Conservation (phyloP, 2,329 filamentous ascomycete species). For the Tetracladium maxilliforme region DNA sequence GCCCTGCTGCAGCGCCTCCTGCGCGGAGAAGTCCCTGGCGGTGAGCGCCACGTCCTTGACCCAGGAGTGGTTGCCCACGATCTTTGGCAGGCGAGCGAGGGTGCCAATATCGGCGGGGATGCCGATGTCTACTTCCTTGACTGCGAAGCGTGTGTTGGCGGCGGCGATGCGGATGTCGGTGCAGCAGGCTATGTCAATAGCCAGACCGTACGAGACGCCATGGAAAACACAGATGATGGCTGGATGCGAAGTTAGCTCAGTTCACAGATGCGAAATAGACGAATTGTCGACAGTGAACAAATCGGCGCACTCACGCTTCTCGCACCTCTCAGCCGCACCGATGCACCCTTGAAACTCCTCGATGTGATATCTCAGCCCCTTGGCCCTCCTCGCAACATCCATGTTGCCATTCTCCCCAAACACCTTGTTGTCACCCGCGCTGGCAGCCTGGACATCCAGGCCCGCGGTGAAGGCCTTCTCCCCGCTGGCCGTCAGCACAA, state of each 20-base stretch:
- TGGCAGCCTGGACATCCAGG: constrained; percentile 65
- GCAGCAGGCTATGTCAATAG: constrained; percentile 57
- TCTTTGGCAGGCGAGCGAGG: constrained; percentile 56
- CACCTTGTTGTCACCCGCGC: constrained; percentile 29
- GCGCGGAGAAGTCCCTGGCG: constrained; percentile 52
- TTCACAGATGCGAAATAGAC: neutral
- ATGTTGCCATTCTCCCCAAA: constrained; percentile 10
- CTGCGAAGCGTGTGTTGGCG: constrained; percentile 43
- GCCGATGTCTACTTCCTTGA: constrained; percentile 76
- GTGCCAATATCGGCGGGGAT: constrained; percentile 70
- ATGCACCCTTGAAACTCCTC: constrained; percentile 71
- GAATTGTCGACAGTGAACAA: neutral
- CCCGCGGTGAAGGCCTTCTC: constrained; percentile 76
- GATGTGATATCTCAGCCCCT: constrained; percentile 50
- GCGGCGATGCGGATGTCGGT: constrained; percentile 57
- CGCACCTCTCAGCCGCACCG: constrained; percentile 64
- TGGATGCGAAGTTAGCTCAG: constrained; percentile 15
- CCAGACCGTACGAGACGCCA: constrained; percentile 63
- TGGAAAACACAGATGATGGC: constrained; percentile 74
- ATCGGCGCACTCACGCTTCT: constrained; percentile 51
- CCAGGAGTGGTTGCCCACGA: constrained; percentile 58
- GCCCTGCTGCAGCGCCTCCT: constrained; percentile 56
- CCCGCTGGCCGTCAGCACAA: constrained; percentile 71
- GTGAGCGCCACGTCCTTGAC: constrained; percentile 66
- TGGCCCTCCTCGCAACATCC: constrained; percentile 53